phyloP scores from a whole-genome alignment of 352 stramenopile species.

The Nothophytophthora sp. region DNA sequence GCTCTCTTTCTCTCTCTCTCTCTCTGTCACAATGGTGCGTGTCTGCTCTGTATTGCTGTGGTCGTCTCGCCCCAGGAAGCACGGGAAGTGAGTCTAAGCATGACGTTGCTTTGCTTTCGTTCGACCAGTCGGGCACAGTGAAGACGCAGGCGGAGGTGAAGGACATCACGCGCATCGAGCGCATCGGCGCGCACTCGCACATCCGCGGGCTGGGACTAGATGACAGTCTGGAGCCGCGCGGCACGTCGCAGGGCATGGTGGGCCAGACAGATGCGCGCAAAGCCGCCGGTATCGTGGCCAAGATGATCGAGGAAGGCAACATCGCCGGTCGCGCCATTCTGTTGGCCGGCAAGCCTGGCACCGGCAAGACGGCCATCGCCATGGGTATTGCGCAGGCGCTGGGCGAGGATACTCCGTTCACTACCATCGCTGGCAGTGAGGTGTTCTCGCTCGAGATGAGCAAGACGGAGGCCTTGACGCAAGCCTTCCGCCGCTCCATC shows the following conservation, averaged over 20 bases:
- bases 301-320: constrained; percentile 99
- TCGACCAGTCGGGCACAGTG: constrained; percentile 48
- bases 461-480: constrained; percentile 99
- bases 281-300: constrained; percentile 95
- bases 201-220: constrained; percentile 98
- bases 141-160: constrained; percentile 92
- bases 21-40: too few relatives aligned
- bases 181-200: constrained; percentile 99
- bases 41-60: too few relatives aligned
- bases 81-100: constrained; percentile 3
- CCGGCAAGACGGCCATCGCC: constrained; percentile 97
- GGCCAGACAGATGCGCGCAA: constrained; percentile 94
- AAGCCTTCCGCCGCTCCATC: constrained; percentile 97
- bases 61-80: too few relatives aligned
- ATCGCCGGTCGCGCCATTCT: constrained; percentile 97
- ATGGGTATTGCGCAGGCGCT: constrained; percentile 98
- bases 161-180: constrained; percentile 98
- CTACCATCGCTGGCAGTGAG: constrained; percentile 97
- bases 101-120: neutral
- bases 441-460: constrained; percentile 99
- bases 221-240: constrained; percentile 95
- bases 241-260: constrained; percentile 96
- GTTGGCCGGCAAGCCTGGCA: constrained; percentile 96
- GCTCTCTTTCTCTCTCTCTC: too few relatives aligned
- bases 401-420: constrained; percentile 98